These are phyloP conservation scores for Seminavis robusta DNA, from an alignment of 108 stramenopile species.

Conservation along the genomic window DNA sequence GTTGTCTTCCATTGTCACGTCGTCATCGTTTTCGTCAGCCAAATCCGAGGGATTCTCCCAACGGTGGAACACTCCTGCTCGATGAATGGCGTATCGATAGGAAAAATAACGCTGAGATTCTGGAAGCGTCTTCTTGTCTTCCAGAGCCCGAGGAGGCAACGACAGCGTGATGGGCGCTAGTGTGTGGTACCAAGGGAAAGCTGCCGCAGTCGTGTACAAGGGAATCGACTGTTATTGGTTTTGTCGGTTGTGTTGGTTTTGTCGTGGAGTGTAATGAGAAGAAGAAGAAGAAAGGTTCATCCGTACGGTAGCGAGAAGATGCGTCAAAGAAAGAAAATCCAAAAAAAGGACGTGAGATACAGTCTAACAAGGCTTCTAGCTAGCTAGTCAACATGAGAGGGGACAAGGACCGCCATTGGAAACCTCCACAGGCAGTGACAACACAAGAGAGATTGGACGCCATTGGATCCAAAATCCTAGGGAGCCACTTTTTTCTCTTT, in stretches of 20 bases:
- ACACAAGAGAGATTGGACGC: too few species aligned
- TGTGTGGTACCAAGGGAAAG: conserved; percentile 75
- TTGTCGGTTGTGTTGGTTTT: neutral
- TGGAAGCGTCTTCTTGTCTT: neutral
- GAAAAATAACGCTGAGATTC: conserved; percentile 17
- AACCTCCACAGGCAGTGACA: too few species aligned
- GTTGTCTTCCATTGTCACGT: conserved; percentile 12
- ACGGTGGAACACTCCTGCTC: conserved; percentile 63
- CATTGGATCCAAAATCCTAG: too few species aligned
- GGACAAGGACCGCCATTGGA: too few species aligned
- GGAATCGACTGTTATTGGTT: conserved; percentile 43
- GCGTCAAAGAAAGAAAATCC: neutral
- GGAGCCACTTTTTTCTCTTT: too few species aligned
- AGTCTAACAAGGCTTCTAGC: too few species aligned
- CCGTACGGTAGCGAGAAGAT: neutral
- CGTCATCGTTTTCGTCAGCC: conserved; percentile 16
- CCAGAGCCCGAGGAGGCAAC: conserved; percentile 7
- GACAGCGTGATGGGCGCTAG: conserved; percentile 44
- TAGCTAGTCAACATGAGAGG: too few species aligned
- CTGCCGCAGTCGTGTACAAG: conserved; percentile 69
- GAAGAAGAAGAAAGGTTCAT: too few species aligned
- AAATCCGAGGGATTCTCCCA: conserved; percentile 59
- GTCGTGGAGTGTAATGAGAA: neutral
- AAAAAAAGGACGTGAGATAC: neutral
- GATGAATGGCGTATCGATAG: conserved; percentile 72